phyloP scores from a whole-genome alignment of 2,329 filamentous ascomycete species.

The Claviceps sp. region DNA sequence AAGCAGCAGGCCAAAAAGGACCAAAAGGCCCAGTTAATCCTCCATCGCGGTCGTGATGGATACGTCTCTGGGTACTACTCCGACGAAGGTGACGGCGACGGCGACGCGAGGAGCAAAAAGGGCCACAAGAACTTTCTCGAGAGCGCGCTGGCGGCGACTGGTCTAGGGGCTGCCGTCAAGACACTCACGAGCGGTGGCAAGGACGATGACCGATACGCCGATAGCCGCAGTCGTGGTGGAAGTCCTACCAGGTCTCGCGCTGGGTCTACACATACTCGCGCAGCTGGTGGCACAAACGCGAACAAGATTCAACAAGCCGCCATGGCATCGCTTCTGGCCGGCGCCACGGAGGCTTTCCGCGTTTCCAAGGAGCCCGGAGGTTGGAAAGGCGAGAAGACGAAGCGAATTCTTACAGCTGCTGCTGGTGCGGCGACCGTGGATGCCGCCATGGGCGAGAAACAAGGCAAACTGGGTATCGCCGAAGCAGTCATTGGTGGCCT shows the following conservation, averaged over 20 bases:
- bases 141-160: slow-evolving; percentile 47
- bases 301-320: slow-evolving; percentile 71
- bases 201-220: slow-evolving; percentile 25
- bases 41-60: slow-evolving; percentile 41
- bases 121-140: slow-evolving; percentile 52
- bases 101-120: slow-evolving; percentile 40
- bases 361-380: slow-evolving; percentile 77
- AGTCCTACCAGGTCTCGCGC: slow-evolving; percentile 31
- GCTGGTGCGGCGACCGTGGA: slow-evolving; percentile 78
- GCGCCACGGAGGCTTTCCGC: slow-evolving; percentile 83
- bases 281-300: slow-evolving; percentile 21
- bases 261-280: slow-evolving; percentile 38
- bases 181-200: slow-evolving; percentile 36
- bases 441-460: slow-evolving; percentile 55
- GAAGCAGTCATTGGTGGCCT: slow-evolving; percentile 84
- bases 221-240: slow-evolving; percentile 36
- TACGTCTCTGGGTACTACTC: slow-evolving; percentile 42
- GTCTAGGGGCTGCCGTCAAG: slow-evolving; percentile 48
- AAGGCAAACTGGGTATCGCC: slow-evolving; percentile 71
- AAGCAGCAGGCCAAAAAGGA: slow-evolving; percentile 46
- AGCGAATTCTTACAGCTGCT: slow-evolving; percentile 80
- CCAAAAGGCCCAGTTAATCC: slow-evolving; percentile 38
- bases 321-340: slow-evolving; percentile 80
- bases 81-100: slow-evolving; percentile 27
- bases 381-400: slow-evolving; percentile 85